Percentiles rank a stretch among this genome's conserved stretches.
Evolutionary conservation across 2,329 filamentous ascomycete species (phyloP).

Genomic region (Calycina herbarum): DNA sequence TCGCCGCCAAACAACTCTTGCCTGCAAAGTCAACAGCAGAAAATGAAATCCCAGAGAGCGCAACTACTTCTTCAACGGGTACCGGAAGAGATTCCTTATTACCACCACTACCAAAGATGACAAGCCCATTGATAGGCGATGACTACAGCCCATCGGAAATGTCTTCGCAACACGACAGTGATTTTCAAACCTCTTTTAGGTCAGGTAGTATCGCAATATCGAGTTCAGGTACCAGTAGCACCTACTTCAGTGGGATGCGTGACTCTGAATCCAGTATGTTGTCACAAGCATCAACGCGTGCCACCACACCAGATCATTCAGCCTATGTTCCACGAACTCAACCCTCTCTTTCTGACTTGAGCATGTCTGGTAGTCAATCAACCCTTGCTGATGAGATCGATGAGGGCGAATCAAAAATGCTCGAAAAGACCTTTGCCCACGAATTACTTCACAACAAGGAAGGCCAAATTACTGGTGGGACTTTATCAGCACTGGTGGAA

Average conservation of each 20-base stretch:
- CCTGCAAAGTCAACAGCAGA: conserved; percentile 24
- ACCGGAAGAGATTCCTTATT: conserved; percentile 50
- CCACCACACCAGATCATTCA: conserved; percentile 75
- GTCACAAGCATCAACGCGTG: conserved; percentile 81
- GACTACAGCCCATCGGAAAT: conserved; percentile 51
- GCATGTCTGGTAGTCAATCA: conserved; percentile 61
- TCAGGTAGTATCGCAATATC: conserved; percentile 73
- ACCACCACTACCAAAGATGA: conserved; percentile 58
- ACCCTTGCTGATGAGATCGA: conserved; percentile 72
- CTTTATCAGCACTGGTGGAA: conserved; percentile 88
- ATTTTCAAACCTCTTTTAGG: conserved; percentile 53
- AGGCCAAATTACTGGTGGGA: conserved; percentile 90
- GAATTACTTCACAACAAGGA: conserved; percentile 94
- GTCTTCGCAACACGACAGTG: conserved; percentile 47
- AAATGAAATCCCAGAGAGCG: conserved; percentile 21
- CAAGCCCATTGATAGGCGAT: conserved; percentile 50
- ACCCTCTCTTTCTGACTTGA: conserved; percentile 67
- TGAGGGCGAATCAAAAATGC: conserved; percentile 77
- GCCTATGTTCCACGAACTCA: conserved; percentile 43
- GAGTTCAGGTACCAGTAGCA: conserved; percentile 76
- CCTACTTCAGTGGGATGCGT: conserved; percentile 69
- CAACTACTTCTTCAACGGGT: conserved; percentile 43
- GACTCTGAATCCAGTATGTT: conserved; percentile 79
- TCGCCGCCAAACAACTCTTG: conserved; percentile 8
- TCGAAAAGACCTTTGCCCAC: conserved; percentile 89